These are phyloP conservation scores for Beta lomatogona DNA, from an alignment of 179 eudicot genomes.

Conservation along the genomic window DNA sequence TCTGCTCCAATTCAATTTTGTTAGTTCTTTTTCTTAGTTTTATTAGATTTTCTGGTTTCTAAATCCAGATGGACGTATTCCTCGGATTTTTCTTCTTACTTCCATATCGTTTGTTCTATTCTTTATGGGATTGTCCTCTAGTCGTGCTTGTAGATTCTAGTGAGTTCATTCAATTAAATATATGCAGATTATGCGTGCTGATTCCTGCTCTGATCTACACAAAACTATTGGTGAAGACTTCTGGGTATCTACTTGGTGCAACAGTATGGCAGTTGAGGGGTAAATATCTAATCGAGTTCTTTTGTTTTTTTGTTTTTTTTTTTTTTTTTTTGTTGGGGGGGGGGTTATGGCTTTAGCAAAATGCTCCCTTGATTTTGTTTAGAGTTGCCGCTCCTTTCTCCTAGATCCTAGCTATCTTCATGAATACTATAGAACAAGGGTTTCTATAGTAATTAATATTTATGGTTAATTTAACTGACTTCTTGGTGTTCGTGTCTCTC, in stretches of 20 bases:
- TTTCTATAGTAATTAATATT: not conserved
- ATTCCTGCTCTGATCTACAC: slow-evolving; percentile 85
- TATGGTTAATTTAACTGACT: slow-evolving; percentile 20
- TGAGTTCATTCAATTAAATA: slow-evolving; percentile 4
- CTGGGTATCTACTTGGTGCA: slow-evolving; percentile 95
- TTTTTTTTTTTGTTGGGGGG: not conserved
- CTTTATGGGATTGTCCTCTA: not conserved
- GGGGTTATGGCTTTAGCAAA: slow-evolving; percentile 6
- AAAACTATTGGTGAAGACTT: slow-evolving; percentile 82
- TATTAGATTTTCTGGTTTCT: too few species aligned
- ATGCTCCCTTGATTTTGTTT: not conserved
- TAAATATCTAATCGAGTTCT: slow-evolving; percentile 28
- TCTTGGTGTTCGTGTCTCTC: slow-evolving; percentile 35
- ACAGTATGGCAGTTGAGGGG: slow-evolving; percentile 84
- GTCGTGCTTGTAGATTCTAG: not conserved
- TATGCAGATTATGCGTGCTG: slow-evolving; percentile 69
- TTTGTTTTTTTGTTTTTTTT: not conserved
- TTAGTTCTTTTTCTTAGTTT: too few species aligned
- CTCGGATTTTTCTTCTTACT: too few species aligned
- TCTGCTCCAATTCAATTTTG: too few species aligned
- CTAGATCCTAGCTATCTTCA: not conserved
- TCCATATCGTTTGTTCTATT: too few species aligned
- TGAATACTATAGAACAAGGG: not conserved
- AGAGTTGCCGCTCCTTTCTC: not conserved
- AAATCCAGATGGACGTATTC: too few species aligned